Percentiles rank a stretch among this genome's conserved stretches.
Evolutionary conservation across 192 early-diverging fungal species (phyloP).

Genomic region (Podila verticillata): DNA sequence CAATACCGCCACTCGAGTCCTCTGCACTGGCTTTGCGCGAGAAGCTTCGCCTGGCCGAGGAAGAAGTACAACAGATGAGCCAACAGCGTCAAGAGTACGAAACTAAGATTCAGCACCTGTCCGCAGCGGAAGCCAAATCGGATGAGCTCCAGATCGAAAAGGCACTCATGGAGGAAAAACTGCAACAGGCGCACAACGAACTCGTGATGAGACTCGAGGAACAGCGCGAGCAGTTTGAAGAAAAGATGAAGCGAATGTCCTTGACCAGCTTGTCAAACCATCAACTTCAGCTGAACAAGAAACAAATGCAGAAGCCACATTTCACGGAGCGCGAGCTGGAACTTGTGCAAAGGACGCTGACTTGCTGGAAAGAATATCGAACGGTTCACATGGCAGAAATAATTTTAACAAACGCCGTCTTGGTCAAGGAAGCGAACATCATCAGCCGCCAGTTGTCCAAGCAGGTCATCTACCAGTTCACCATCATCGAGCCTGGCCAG

Average conservation of each 20-base stretch:
- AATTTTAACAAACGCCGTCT: slow-evolving; percentile 73
- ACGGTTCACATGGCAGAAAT: slow-evolving; percentile 72
- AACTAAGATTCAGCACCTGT: slow-evolving; percentile 58
- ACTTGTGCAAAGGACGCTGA: slow-evolving; percentile 45
- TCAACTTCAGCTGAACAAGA: slow-evolving; percentile 3
- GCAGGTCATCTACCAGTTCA: slow-evolving; percentile 87
- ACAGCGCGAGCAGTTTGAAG: slow-evolving; percentile 41
- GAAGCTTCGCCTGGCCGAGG: slow-evolving; percentile 56
- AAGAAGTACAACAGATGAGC: slow-evolving; percentile 61
- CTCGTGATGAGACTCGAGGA: slow-evolving; percentile 34
- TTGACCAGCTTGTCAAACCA: slow-evolving; percentile 16
- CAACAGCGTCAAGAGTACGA: slow-evolving; percentile 66
- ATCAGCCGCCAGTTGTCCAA: slow-evolving; percentile 86
- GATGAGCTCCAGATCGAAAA: slow-evolving; percentile 42
- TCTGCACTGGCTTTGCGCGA: slow-evolving; percentile 48
- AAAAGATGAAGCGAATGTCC: slow-evolving; percentile 51
- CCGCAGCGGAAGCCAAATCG: slow-evolving; percentile 40
- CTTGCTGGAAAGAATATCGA: slow-evolving; percentile 61
- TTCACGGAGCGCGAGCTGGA: slow-evolving; percentile 54
- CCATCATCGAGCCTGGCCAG: slow-evolving; percentile 73
- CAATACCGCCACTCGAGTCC: slow-evolving; percentile 25
- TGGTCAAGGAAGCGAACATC: slow-evolving; percentile 92
- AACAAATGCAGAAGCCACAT: slow-evolving; percentile 10
- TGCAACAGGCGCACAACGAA: slow-evolving; percentile 33
- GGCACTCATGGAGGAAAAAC: slow-evolving; percentile 27